Evolutionary conservation across 2,329 filamentous ascomycete species (phyloP), one percentile per base, ranked within the genome.

Genomic region (Colletotrichum orchidophilum): DNA sequence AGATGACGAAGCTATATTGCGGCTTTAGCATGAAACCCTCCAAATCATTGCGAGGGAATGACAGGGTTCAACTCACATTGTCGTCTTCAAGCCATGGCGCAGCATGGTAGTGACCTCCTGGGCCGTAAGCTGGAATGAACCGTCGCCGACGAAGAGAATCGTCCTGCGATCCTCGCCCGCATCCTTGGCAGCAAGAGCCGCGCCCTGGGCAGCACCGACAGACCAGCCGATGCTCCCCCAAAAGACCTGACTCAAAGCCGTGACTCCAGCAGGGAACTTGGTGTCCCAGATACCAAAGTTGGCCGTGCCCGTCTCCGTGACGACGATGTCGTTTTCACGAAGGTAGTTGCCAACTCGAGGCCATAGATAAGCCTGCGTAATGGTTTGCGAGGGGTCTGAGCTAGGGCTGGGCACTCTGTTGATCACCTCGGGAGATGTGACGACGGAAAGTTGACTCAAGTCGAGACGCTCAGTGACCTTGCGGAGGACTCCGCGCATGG

Each of bases 271-370:
- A 0, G 94, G 94, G 83, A 97, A 96, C 52, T 89, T 88, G 5
- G 94, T 95, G 69, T 95, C 93, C 90, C 93, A 94, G 76, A 96
- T 93, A 66, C 95, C 95, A 79, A 97, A 96, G 82, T 95, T 96
- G 69, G 94, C 87, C 0, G 95, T 97, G 49, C 94, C 95, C 2
- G 94, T 97, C 80, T 97, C 95, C 0, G 94, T 96, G 61, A 97
- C 88, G 65, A 97, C 85, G 67, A 97, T 89, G 76, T 97, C 95
- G 55, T 91, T 86, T 64, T 91, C 85, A 64, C 87, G 86, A 11
- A 97, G 83, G 85, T 93, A 97, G 73, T 91, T 86, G 46, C 93
- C 91, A 18, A 96, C 84, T 49, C 88, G 88, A 0, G 93, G 92
- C 94, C 94, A 97, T 79, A 97, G 87, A 86, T 88, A 94, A 18